Conservation (phyloP, 2,329 filamentous ascomycete species). For the Biscogniauxia mediterranea region DNA sequence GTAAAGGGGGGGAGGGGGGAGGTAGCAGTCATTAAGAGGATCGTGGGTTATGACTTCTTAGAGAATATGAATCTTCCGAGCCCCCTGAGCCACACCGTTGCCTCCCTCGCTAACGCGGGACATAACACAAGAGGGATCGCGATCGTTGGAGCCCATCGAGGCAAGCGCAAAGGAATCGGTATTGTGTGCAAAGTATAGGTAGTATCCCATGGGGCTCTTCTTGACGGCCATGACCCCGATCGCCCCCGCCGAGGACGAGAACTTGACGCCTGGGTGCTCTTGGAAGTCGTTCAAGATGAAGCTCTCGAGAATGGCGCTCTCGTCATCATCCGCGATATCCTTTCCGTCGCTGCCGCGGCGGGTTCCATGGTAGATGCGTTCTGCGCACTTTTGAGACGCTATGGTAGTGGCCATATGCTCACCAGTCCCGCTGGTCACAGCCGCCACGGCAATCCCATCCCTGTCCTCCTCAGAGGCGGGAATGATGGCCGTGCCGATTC, state of each 20-base stretch:
- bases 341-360: constrained; percentile 58
- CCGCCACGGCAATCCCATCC: constrained; percentile 69
- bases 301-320: constrained; percentile 68
- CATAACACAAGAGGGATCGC: constrained; percentile 79
- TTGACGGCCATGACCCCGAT: constrained; percentile 92
- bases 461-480: constrained; percentile 70
- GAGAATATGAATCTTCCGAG: constrained; percentile 43
- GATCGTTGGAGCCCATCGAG: constrained; percentile 80
- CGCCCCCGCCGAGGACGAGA: constrained; percentile 78
- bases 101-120: constrained; percentile 63
- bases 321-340: constrained; percentile 68
- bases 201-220: constrained; percentile 71
- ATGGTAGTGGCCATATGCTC: constrained; percentile 98
- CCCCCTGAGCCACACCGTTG: constrained; percentile 52
- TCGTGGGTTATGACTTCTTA: constrained; percentile 8
- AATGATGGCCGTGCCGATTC: constrained; percentile 87
- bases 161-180: constrained; percentile 86
- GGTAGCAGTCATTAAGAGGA: neutral
- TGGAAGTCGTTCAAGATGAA: constrained; percentile 92
- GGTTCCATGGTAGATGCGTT: constrained; percentile 74
- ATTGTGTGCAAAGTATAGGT: constrained; percentile 93
- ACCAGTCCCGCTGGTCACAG: constrained; percentile 90
- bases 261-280: constrained; percentile 79
- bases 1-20: neutral
- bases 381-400: constrained; percentile 83